Evolutionary conservation across 768 basidiomycete species (phyloP).

Genomic region (Phanerochaete carnosa): DNA sequence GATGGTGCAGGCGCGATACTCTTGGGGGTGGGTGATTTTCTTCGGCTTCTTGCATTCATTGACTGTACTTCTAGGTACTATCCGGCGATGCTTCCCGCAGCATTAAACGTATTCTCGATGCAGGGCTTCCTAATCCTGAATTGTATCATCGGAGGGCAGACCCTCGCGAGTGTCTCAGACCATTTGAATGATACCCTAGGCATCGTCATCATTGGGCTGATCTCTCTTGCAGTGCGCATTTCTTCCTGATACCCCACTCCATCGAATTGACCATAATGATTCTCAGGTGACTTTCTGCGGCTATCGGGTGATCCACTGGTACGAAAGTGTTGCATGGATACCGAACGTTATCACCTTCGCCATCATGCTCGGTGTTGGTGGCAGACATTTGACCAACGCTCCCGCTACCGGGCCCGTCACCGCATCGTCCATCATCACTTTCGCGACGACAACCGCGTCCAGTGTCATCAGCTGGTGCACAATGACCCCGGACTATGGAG

Average conservation of each 20-base stretch:
- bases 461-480: conserved; percentile 42
- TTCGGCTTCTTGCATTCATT: background rate
- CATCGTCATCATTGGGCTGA: conserved; percentile 39
- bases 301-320: conserved; percentile 33
- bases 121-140: conserved; percentile 49
- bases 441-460: conserved; percentile 41
- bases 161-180: conserved; percentile 37
- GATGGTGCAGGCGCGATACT: conserved; percentile 55
- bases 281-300: conserved; percentile 33
- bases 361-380: conserved; percentile 35
- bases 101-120: conserved; percentile 41
- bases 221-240: conserved; percentile 31
- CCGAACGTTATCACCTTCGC: conserved; percentile 37
- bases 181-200: conserved; percentile 32
- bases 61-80: conserved; percentile 30
- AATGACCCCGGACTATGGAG: conserved; percentile 46
- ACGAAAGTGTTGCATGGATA: conserved; percentile 38
- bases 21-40: conserved; percentile 38
- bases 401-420: conserved; percentile 28
- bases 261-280: background rate
- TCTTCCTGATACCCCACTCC: background rate
- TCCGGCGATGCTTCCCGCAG: conserved; percentile 33
- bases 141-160: conserved; percentile 47
- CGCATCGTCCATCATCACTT: conserved; percentile 36
- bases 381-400: conserved; percentile 28